Evolutionary conservation across 1,284 basidiomycete species (phyloP).

Genomic region (Phaffia rhodozyma): DNA sequence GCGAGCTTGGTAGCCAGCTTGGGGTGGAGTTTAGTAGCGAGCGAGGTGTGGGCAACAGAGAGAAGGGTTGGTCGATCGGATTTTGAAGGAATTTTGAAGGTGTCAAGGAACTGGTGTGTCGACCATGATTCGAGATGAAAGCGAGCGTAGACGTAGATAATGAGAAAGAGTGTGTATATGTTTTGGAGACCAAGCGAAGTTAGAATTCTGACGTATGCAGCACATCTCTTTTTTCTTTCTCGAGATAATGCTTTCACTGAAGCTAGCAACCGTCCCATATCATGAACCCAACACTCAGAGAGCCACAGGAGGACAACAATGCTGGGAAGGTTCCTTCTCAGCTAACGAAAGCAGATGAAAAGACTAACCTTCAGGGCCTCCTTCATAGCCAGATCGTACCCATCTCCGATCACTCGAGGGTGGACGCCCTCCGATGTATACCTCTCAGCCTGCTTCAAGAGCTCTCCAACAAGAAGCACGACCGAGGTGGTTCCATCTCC

Average conservation of each 20-base stretch:
- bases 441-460: constrained; percentile 94
- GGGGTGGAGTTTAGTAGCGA: constrained; percentile 83
- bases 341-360: background rate
- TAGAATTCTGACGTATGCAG: too few species aligned
- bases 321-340: background rate
- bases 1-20: constrained; percentile 78
- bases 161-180: too few species aligned
- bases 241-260: too few species aligned
- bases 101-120: constrained; percentile 67
- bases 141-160: background rate
- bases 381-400: constrained; percentile 95
- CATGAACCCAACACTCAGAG: too few species aligned
- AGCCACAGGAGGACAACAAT: background rate
- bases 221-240: too few species aligned
- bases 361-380: constrained; percentile 66
- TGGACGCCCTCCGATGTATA: constrained; percentile 98
- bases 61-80: constrained; percentile 77
- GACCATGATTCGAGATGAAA: too few species aligned
- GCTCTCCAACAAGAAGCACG: constrained; percentile 90
- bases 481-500: constrained; percentile 98
- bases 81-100: constrained; percentile 55
- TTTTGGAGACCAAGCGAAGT: too few species aligned
- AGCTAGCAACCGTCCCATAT: too few species aligned
- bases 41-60: constrained; percentile 84
- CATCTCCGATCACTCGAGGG: constrained; percentile 88